Evolutionary conservation across 1,139 yeast genomes (phyloP), one percentile per base, ranked within the genome.

Genomic region (Scheffersomyces cryptocercus): DNA sequence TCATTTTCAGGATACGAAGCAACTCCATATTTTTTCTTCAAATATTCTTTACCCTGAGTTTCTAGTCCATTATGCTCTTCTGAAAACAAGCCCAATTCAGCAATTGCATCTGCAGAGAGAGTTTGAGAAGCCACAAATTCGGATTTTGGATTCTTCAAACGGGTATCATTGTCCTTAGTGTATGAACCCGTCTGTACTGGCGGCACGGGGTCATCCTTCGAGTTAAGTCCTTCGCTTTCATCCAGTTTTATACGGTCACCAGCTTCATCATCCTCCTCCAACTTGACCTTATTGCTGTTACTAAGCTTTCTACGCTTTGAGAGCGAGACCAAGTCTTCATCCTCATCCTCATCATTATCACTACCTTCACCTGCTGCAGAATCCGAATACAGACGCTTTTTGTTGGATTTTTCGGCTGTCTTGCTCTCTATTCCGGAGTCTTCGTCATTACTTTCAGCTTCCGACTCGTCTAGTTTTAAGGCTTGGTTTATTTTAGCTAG

Each of bases 1-100:
- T 91, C 96, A 37, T 75, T 75, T 28, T 82, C 81, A 0, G 99
- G 99, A 60, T 84, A 93, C 13, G 93, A 83, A 0, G 95, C 88
- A 11, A 95, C 99, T 1, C 89, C 97, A 56, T 84, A 89, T 60
- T 85, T 86, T 52, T 75, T 77, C 59, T 87, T 87, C 45, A 87
- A 65, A 55, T 79, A 88, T 39, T 87, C 96, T 44, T 82, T 84
- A 7, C 89, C 90, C 40, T 76, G 81, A 6, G 77, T 70, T 47
- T 79, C 82, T 29, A 77, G 59, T 1, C 79, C 79, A 47, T 79
- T 75, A 35, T 81, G 64, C 36, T 77, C 75, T 42, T 85, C 91
- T 6, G 82, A 77, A 53, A 81, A 88, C 32, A 88, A 67, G 0
- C 90, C 91, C 41, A 88, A 66, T 36, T 78, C 81, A 6, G 78